These are phyloP conservation scores for Zymoseptoria pseudotritici DNA, from an alignment of 2,329 filamentous ascomycete species.

Conservation along the genomic window DNA sequence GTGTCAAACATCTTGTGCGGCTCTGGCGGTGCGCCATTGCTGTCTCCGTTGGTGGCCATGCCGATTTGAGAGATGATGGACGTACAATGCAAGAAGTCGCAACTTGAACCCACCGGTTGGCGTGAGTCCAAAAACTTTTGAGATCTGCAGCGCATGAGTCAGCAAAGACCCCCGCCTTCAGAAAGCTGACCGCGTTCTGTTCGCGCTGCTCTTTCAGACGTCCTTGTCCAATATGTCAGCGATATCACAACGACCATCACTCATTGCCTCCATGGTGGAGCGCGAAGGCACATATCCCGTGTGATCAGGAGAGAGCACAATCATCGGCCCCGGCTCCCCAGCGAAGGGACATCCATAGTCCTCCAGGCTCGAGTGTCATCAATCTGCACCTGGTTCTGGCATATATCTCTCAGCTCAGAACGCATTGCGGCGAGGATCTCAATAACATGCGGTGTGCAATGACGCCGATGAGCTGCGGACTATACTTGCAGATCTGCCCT, in stretches of 20 bases:
- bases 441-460: too few relatives aligned
- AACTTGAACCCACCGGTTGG: not conserved
- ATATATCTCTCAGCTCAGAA: too few relatives aligned
- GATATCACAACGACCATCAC: too few relatives aligned
- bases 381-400: too few relatives aligned
- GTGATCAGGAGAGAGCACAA: too few relatives aligned
- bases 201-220: not conserved
- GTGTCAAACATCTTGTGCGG: constrained; percentile 54
- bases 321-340: too few relatives aligned
- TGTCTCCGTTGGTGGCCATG: constrained; percentile 24
- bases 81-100: not conserved
- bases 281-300: too few relatives aligned
- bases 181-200: not conserved
- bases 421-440: too few relatives aligned
- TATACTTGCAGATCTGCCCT: not conserved
- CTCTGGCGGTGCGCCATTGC: constrained; percentile 35
- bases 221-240: too few relatives aligned
- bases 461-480: not conserved
- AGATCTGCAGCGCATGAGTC: not conserved
- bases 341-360: too few relatives aligned
- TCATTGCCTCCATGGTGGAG: too few relatives aligned
- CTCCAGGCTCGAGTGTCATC: too few relatives aligned
- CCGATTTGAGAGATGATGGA: not conserved
- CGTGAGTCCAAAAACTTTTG: not conserved
- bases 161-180: not conserved